Evolutionary conservation across 2,329 filamentous ascomycete genomes (phyloP).

Genomic region (Rhynchosporium secalis): DNA sequence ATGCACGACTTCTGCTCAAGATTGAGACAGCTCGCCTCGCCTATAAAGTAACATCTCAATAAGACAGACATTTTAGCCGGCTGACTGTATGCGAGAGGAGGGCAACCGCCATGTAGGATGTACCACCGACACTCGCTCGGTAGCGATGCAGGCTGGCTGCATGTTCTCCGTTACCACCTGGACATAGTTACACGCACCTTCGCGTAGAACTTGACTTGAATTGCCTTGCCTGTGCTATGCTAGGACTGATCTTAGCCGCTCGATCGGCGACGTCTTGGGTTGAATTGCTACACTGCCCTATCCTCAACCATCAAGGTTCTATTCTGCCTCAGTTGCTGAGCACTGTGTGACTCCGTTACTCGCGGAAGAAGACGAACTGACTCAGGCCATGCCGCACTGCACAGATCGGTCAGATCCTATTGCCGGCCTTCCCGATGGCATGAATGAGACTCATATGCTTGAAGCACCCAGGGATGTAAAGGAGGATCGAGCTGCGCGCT

Average conservation of each 20-base stretch:
- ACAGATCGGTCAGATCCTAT: not conserved
- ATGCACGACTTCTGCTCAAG: no score
- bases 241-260: not conserved
- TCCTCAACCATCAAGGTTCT: not conserved
- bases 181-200: not conserved
- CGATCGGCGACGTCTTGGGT: not conserved
- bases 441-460: constrained; percentile 4
- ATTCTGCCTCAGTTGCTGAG: not conserved
- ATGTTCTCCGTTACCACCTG: no score
- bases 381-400: not conserved
- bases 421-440: constrained; percentile 5
- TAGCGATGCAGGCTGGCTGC: not conserved
- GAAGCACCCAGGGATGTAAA: not conserved
- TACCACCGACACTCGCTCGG: not conserved
- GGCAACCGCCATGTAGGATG: not conserved
- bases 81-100: not conserved
- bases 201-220: not conserved
- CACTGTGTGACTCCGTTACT: not conserved
- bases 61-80: not conserved
- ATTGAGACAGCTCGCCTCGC: no score
- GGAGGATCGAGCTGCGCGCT: not conserved
- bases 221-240: not conserved
- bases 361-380: not conserved
- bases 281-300: not conserved
- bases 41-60: no score